Percentiles rank a stretch among this genome's conserved stretches.
These are phyloP conservation scores for Sugiyamaella floridensis DNA, from an alignment of 805 yeast species.

Conservation along the genomic window DNA sequence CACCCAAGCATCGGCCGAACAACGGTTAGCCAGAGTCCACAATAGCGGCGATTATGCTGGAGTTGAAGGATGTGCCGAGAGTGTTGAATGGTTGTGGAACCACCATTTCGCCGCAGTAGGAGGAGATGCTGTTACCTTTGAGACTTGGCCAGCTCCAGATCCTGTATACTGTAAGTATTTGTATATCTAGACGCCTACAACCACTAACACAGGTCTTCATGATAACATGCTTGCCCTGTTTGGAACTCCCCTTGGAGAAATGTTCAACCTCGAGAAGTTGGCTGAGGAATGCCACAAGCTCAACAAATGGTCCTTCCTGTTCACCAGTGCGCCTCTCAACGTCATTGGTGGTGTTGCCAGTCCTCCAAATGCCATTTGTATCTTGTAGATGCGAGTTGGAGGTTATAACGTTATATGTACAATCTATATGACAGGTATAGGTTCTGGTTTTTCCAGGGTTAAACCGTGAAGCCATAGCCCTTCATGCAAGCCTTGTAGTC, in stretches of 20 bases:
- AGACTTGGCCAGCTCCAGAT: conserved; percentile 22
- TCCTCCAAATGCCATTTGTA: conserved; percentile 41
- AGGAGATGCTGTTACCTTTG: conserved; percentile 26
- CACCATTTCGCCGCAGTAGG: conserved; percentile 27
- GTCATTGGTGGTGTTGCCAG: conserved; percentile 32
- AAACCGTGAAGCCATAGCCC: conserved; percentile 72
- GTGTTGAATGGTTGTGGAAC: conserved; percentile 25
- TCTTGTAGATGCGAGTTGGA: conserved; percentile 13
- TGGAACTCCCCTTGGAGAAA: conserved; percentile 33
- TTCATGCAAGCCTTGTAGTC: conserved; percentile 86
- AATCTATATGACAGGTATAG: not conserved
- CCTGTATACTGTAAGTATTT: not conserved
- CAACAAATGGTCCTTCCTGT: conserved; percentile 27
- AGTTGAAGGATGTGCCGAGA: conserved; percentile 24
- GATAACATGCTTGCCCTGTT: conserved; percentile 26
- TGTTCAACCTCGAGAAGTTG: conserved; percentile 30
- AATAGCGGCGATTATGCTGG: conserved; percentile 16
- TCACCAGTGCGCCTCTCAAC: conserved; percentile 31
- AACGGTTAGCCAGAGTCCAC: not conserved
- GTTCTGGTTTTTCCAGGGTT: conserved; percentile 6
- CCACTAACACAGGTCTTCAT: conserved; percentile 5
- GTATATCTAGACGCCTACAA: not conserved
- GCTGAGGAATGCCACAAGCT: conserved; percentile 23
- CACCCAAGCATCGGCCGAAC: conserved; percentile 10
- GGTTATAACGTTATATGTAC: no score